phyloP scores from a whole-genome alignment of 164 flowering plant species.

The Cinnamomum micranthum region DNA sequence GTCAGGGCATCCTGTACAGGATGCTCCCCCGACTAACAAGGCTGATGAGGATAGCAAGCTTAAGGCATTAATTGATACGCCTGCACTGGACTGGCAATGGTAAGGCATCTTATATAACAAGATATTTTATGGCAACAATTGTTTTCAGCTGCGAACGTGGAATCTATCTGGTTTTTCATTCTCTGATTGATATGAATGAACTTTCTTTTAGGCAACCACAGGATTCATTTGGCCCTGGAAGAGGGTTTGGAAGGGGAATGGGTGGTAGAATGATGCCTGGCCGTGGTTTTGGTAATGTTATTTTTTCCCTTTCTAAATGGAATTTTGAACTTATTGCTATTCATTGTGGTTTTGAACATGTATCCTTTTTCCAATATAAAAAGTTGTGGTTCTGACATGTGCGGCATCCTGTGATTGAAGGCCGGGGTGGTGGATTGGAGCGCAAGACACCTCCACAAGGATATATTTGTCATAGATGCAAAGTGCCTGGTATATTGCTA shows the following conservation, averaged over 20 bases:
- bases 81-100: conserved; percentile 93
- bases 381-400: neutral
- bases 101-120: conserved; percentile 24
- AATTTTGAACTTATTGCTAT: neutral
- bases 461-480: conserved; percentile 91
- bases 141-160: neutral
- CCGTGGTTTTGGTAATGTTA: conserved; percentile 69
- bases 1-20: conserved; percentile 41
- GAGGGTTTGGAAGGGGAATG: conserved; percentile 85
- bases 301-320: neutral
- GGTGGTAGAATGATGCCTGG: conserved; percentile 75
- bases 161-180: neutral
- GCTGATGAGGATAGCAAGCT: conserved; percentile 93
- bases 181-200: neutral
- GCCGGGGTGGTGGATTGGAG: conserved; percentile 54
- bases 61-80: conserved; percentile 76
- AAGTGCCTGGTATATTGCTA: conserved; percentile 66
- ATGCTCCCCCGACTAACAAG: conserved; percentile 54
- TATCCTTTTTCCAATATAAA: neutral
- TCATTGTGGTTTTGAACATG: neutral
- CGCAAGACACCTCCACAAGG: conserved; percentile 89
- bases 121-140: too few species aligned
- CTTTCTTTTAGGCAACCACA: conserved; percentile 51
- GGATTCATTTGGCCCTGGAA: conserved; percentile 67
- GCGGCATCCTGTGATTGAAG: conserved; percentile 14